These are phyloP conservation scores for Fusarium sterilihyphosum DNA, from an alignment of 2,329 filamentous ascomycete genomes.

Conservation along the genomic window DNA sequence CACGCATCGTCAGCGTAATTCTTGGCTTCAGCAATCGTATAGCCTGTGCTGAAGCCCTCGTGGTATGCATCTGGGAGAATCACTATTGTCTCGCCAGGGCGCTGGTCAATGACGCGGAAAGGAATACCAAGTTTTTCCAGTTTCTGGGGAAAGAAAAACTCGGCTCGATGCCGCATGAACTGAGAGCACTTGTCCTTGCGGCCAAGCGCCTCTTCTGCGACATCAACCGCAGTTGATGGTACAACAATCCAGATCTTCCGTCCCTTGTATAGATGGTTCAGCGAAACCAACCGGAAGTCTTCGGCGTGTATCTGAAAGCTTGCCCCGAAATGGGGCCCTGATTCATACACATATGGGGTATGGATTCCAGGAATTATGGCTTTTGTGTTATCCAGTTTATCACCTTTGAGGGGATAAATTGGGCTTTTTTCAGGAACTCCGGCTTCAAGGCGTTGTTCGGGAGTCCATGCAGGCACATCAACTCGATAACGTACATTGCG, in stretches of 20 bases:
- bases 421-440: slow-evolving; percentile 51
- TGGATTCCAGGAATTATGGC: slow-evolving; percentile 54
- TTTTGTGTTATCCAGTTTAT: slow-evolving; percentile 50
- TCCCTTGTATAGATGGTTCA: slow-evolving; percentile 53
- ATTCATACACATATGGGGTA: slow-evolving; percentile 54
- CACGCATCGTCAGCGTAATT: slow-evolving; percentile 52
- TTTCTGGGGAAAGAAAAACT: slow-evolving; percentile 54
- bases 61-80: slow-evolving; percentile 54
- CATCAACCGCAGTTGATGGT: slow-evolving; percentile 49
- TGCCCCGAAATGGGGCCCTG: slow-evolving; percentile 51
- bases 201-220: slow-evolving; percentile 49
- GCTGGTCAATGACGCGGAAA: slow-evolving; percentile 51
- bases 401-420: slow-evolving; percentile 51
- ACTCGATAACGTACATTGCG: slow-evolving; percentile 51
- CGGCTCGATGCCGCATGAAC: slow-evolving; percentile 54
- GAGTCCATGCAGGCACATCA: slow-evolving; percentile 53
- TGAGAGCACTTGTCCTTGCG: slow-evolving; percentile 50
- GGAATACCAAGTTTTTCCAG: slow-evolving; percentile 52
- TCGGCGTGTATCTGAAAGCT: slow-evolving; percentile 55
- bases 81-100: slow-evolving; percentile 53
- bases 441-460: slow-evolving; percentile 47
- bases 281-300: slow-evolving; percentile 51
- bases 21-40: slow-evolving; percentile 53
- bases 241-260: slow-evolving; percentile 55
- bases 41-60: slow-evolving; percentile 54